These are phyloP conservation scores for Fraxinus nigra DNA, from an alignment of 305 asterid genomes.

Conservation along the genomic window DNA sequence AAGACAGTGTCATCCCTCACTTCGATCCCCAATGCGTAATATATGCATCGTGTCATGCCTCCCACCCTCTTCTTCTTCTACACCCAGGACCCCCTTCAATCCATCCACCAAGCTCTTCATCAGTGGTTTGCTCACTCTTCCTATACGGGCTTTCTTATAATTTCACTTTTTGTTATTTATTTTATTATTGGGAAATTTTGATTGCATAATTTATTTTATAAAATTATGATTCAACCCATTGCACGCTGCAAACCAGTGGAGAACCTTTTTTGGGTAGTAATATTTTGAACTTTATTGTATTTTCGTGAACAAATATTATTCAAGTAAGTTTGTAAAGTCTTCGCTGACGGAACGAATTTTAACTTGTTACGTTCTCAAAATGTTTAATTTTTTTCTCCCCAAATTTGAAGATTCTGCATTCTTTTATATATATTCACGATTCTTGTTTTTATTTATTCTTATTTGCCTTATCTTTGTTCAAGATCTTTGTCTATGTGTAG, in stretches of 20 bases:
- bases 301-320: background rate
- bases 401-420: background rate
- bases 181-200: background rate
- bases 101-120: conserved; percentile 64
- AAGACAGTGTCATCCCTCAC: conserved; percentile 6
- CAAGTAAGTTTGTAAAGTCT: background rate
- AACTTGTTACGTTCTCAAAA: background rate
- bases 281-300: background rate
- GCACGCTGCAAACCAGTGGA: background rate
- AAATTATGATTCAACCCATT: background rate
- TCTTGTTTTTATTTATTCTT: background rate
- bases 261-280: background rate
- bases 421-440: no score
- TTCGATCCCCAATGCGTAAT: conserved; percentile 14
- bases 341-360: background rate
- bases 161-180: conserved; percentile 5
- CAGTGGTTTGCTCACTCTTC: conserved; percentile 47
- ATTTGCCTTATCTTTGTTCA: background rate
- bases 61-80: conserved; percentile 22
- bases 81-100: conserved; percentile 29
- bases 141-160: background rate
- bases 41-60: conserved; percentile 32
- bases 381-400: background rate
- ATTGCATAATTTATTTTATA: background rate
- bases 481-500: background rate